These are phyloP conservation scores for Podaxis sp. DNA, from an alignment of 768 basidiomycete species.

Conservation along the genomic window DNA sequence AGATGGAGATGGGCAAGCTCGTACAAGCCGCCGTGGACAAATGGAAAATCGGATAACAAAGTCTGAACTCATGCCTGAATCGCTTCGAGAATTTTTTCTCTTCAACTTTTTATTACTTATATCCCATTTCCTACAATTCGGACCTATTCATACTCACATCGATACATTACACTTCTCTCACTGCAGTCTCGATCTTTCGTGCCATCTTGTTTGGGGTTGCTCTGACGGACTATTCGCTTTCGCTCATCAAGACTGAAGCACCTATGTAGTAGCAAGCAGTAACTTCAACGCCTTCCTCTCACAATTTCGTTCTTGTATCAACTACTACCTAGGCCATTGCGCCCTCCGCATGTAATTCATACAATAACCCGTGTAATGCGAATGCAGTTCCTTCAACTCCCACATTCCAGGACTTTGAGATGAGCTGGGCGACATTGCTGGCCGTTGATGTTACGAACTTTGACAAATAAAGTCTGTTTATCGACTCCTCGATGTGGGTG, in stretches of 20 bases:
- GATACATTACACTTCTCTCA: not conserved
- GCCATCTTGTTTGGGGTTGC: not conserved
- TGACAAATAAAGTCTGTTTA: constrained; percentile 46
- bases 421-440: constrained; percentile 53
- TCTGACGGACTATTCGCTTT: constrained; percentile 3
- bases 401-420: constrained; percentile 24
- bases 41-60: constrained; percentile 57
- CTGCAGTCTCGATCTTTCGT: not conserved
- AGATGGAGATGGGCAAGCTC: constrained; percentile 70
- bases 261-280: constrained; percentile 10
- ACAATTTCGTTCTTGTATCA: constrained; percentile 9
- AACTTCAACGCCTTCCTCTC: not conserved
- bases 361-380: constrained; percentile 7
- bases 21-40: constrained; percentile 74
- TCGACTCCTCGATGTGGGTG: constrained; percentile 25
- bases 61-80: not conserved
- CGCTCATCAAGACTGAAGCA: not conserved
- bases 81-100: not conserved
- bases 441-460: constrained; percentile 62
- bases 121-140: not conserved
- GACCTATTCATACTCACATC: constrained; percentile 2
- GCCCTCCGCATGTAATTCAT: constrained; percentile 10
- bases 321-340: not conserved
- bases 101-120: not conserved
- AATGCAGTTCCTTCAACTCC: constrained; percentile 9